Base-by-base conservation (phyloP, 768 basidiomycete species). In the Hypholoma sublateritium region DNA sequence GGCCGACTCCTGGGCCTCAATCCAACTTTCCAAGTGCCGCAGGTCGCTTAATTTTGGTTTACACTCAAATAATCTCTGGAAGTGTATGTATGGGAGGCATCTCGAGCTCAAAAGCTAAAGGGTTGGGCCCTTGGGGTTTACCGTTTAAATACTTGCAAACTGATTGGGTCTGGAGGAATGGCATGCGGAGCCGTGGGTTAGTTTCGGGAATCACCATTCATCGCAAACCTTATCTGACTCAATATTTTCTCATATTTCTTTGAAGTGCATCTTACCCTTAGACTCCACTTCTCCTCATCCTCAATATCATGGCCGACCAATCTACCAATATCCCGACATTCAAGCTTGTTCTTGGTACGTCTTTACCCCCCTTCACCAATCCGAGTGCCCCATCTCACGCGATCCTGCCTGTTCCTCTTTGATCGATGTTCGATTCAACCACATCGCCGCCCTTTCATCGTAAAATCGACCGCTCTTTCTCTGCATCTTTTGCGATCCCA, bases 311-410 rank as follows among this genome's bases (percentile, higher is more conserved):
- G 80, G 25, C 85, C 63, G 70, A 73, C 45, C 60, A 62, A 21
- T 14, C 39, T 17, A 59, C 64, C 28, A 62, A 58, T 32, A 77
- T 95, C 64, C 95, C 97, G 36, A 93, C 94, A 56, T 99, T 98
- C 84, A 99, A 99, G 78, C 93, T 99, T 72, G 96, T 98, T 59
- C 92, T 98, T 63, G 95, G 95, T 95, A 71, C 69, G 90, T 78
- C 14, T 57, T 21, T 28, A 22, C 41, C 25, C 12, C 32, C 24
- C 17, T 50, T 25, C 42, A 49, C 53, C 57, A 51, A 50, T 59
- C 57, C 57, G 62, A 54, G 64, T 58, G 39, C 47, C 11, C 24
- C 50, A 56, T 65, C 66, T 71, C 55, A 72, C 69, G 49, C 63
- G 63, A 67, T 68, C 69, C 70, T 61, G 62, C 59, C 58, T 59